A percentile compares a stretch with the other conserved stretches of the same genome.
Conservation (phyloP, 2,329 filamentous ascomycete genomes). For the Cylindrodendrum hubeiense region DNA sequence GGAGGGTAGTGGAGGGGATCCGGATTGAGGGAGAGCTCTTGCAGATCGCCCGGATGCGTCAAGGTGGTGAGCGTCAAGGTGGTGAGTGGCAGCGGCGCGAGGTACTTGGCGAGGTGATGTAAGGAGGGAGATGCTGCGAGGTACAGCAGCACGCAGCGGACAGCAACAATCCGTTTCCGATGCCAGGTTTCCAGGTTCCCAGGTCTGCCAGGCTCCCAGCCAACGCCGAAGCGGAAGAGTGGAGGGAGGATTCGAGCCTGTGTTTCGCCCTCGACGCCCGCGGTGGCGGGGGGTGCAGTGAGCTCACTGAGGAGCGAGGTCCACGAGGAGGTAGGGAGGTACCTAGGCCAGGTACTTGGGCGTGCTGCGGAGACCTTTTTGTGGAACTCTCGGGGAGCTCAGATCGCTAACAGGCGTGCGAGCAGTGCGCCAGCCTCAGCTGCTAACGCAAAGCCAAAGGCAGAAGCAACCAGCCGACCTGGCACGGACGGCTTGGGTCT, state of each 20-base stretch:
- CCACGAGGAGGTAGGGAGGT: no score
- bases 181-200: neutral
- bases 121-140: no score
- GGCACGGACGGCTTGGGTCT: slow-evolving; percentile 15
- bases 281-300: slow-evolving; percentile 30
- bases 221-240: slow-evolving; percentile 17
- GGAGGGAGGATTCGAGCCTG: slow-evolving; percentile 37
- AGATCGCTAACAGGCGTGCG: slow-evolving; percentile 34
- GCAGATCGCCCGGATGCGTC: slow-evolving; percentile 39
- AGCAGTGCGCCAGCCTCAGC: slow-evolving; percentile 36
- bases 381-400: slow-evolving; percentile 23
- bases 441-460: slow-evolving; percentile 6
- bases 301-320: slow-evolving; percentile 31
- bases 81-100: slow-evolving; percentile 3
- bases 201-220: slow-evolving; percentile 1
- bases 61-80: no score
- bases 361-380: slow-evolving; percentile 10
- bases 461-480: slow-evolving; percentile 3
- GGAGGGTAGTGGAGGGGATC: slow-evolving; percentile 28
- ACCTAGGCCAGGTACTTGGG: no score
- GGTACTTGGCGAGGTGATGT: no score
- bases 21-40: slow-evolving; percentile 37
- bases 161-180: neutral
- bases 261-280: slow-evolving; percentile 22
- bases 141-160: neutral